phyloP scores from a whole-genome alignment of 306 rosid species.

The Comarum palustre region DNA sequence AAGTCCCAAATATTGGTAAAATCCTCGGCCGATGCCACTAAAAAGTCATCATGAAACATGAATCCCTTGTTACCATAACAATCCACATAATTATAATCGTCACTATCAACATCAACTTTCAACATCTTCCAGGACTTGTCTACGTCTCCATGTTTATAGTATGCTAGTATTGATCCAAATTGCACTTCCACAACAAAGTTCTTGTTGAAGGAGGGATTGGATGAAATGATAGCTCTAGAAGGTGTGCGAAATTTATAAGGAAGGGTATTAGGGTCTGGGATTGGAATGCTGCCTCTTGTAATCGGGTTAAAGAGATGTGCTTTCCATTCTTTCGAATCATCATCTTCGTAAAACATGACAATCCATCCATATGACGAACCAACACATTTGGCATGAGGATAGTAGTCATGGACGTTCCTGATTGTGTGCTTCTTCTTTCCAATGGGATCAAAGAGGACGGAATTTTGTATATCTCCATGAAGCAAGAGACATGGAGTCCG shows the following conservation, averaged over 20 bases:
- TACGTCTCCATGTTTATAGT: no score
- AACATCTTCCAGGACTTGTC: no score
- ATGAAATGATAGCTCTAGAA: not conserved
- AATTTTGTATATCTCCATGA: no score
- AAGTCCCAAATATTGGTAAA: no score
- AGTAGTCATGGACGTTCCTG: not conserved
- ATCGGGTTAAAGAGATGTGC: not conserved
- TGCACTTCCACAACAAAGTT: not conserved
- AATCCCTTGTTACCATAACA: no score
- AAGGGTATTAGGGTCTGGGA: not conserved
- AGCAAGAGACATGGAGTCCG: not conserved
- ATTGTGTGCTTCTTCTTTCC: not conserved
- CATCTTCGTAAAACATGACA: not conserved
- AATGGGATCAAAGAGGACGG: not conserved
- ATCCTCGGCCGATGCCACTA: no score
- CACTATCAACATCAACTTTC: no score
- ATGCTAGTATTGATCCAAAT: no score
- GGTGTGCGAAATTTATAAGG: no score
- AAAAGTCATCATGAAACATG: no score
- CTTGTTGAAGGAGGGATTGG: not conserved
- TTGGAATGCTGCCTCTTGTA: not conserved
- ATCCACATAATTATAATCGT: no score
- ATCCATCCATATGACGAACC: constrained; percentile 1
- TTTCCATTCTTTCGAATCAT: not conserved
- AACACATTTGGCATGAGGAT: not conserved